Evolutionary conservation across 768 basidiomycete genomes (phyloP).

Genomic region (Symmetrospora coprosmae): DNA sequence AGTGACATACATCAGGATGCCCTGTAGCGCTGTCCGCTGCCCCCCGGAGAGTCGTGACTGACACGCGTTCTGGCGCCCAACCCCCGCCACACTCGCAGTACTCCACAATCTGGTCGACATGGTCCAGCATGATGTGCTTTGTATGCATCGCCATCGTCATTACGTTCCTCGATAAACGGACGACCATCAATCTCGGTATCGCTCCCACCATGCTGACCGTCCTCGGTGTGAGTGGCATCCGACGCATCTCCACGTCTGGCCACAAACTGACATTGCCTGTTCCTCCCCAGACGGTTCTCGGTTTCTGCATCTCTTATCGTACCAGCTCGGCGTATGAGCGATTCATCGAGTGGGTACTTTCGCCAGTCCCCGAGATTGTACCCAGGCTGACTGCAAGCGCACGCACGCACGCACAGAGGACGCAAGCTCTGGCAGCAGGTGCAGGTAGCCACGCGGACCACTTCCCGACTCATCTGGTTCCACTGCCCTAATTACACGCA

Average conservation of each 20-base stretch:
- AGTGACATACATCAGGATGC: too few species aligned
- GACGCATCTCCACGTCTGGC: background rate
- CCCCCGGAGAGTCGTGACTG: too few species aligned
- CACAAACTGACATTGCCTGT: background rate
- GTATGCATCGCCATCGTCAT: constrained; percentile 1
- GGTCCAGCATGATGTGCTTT: constrained; percentile 16
- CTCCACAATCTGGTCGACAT: constrained; percentile 9
- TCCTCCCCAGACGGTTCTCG: background rate
- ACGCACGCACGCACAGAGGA: too few species aligned
- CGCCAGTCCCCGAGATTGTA: too few species aligned
- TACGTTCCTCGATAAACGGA: background rate
- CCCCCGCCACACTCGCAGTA: background rate
- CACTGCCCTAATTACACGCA: background rate
- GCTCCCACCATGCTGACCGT: constrained; percentile 17
- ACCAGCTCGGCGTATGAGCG: constrained; percentile 8
- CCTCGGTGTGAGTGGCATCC: background rate
- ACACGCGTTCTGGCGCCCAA: too few species aligned
- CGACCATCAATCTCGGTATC: constrained; percentile 3
- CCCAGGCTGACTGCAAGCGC: too few species aligned
- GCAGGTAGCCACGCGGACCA: background rate
- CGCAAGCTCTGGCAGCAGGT: constrained; percentile 17
- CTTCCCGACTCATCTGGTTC: constrained; percentile 7
- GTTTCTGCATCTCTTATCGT: constrained; percentile 8
- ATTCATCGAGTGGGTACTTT: too few species aligned
- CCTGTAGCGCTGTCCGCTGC: too few species aligned